Percentiles rank a stretch among this genome's conserved stretches.
Evolutionary conservation across 257 asterid genomes (phyloP).

Genomic region (Nemophila menziesii): DNA sequence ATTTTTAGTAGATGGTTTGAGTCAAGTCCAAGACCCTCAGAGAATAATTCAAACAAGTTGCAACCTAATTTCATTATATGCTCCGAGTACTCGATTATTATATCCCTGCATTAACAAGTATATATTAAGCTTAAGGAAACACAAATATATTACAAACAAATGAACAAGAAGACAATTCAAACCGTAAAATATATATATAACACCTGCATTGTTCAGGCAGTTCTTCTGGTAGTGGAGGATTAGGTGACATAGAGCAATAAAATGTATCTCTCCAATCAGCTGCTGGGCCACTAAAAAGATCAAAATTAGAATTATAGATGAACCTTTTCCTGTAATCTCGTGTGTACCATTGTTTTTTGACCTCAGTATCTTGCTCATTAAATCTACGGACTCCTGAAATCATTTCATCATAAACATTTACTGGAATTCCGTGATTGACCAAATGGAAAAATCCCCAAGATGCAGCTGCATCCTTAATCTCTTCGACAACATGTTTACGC

Average conservation of each 20-base stretch:
- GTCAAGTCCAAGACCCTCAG: slow-evolving; percentile 17
- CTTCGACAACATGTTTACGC: slow-evolving; percentile 10
- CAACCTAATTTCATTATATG: slow-evolving; percentile 11
- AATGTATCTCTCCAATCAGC: slow-evolving; percentile 41
- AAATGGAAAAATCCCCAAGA: slow-evolving; percentile 19
- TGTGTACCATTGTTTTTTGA: slow-evolving; percentile 23
- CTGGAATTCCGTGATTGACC: slow-evolving; percentile 17
- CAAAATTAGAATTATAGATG: slow-evolving; percentile 17
- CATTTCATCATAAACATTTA: slow-evolving; percentile 6
- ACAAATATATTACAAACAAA: too few species aligned
- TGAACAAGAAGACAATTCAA: too few species aligned
- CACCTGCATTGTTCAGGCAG: slow-evolving; percentile 48
- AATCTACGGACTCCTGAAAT: slow-evolving; percentile 7
- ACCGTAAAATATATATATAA: too few species aligned
- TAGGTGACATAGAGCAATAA: slow-evolving; percentile 17
- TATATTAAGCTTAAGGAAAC: too few species aligned
- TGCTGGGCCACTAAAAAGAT: slow-evolving; percentile 22
- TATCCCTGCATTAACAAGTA: too few species aligned
- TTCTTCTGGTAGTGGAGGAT: slow-evolving; percentile 38
- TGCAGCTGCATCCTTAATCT: slow-evolving; percentile 15
- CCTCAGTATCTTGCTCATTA: slow-evolving; percentile 20
- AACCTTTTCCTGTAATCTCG: slow-evolving; percentile 8
- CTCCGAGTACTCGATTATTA: slow-evolving; percentile 11
- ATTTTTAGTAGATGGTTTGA: slow-evolving; percentile 11
- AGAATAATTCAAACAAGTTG: slow-evolving; percentile 10